Conservation (phyloP, 208 protist genomes). For the Leishmania turanica region DNA sequence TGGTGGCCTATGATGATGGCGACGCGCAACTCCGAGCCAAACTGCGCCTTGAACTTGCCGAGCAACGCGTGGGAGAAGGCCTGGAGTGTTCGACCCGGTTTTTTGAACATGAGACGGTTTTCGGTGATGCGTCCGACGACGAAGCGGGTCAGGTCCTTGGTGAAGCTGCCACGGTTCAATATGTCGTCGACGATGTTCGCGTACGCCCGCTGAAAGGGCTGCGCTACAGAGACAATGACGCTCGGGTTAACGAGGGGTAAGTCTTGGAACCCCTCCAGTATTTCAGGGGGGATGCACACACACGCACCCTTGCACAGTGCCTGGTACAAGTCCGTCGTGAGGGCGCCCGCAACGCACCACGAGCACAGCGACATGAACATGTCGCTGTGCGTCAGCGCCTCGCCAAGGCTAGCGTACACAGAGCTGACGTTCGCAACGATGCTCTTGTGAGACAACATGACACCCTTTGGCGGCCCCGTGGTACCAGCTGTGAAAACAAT, state of each 20-base stretch:
- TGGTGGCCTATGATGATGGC: constrained; percentile 85
- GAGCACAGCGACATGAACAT: constrained; percentile 93
- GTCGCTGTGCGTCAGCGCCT: constrained; percentile 84
- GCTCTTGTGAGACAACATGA: constrained; percentile 94
- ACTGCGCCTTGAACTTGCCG: constrained; percentile 91
- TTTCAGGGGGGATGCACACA: constrained; percentile 86
- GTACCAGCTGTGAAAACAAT: constrained; percentile 93
- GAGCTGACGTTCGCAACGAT: constrained; percentile 91
- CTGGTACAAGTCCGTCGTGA: constrained; percentile 87
- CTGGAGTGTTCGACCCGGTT: constrained; percentile 73
- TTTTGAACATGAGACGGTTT: constrained; percentile 87
- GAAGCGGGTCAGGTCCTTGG: constrained; percentile 83
- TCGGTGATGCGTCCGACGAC: constrained; percentile 88
- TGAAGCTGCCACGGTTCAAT: constrained; percentile 78
- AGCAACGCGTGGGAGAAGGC: constrained; percentile 75
- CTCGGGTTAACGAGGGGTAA: constrained; percentile 84
- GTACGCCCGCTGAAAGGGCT: constrained; percentile 88
- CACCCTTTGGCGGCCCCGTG: constrained; percentile 94
- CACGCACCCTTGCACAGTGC: constrained; percentile 86
- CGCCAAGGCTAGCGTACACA: constrained; percentile 81
- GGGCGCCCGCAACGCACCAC: constrained; percentile 85
- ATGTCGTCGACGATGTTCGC: constrained; percentile 91
- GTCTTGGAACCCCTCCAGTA: constrained; percentile 90
- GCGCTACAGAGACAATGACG: constrained; percentile 83
- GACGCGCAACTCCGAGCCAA: constrained; percentile 84